Evolutionary conservation across 164 flowering plant genomes (phyloP).

Genomic region (Aristolochia fimbriata): DNA sequence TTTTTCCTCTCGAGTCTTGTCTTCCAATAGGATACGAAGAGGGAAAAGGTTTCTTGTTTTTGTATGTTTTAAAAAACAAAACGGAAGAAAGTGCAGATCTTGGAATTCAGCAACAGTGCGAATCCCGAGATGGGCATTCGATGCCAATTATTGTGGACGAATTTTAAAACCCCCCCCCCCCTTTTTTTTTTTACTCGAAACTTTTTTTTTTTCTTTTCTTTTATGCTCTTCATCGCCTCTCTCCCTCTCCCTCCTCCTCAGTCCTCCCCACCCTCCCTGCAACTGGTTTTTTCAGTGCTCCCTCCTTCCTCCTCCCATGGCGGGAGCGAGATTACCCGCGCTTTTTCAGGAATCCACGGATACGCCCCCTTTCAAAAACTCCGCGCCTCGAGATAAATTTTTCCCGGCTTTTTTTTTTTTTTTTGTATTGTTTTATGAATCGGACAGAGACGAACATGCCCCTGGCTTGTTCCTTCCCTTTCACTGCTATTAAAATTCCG

Average conservation of each 20-base stretch:
- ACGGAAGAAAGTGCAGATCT: constrained; percentile 21
- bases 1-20: neutral
- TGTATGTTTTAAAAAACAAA: constrained; percentile 1
- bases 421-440: too few relatives aligned
- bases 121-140: constrained; percentile 60
- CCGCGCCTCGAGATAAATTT: too few relatives aligned
- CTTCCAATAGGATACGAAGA: constrained; percentile 2
- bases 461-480: too few relatives aligned
- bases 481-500: too few relatives aligned
- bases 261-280: too few relatives aligned
- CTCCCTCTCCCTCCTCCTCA: neutral
- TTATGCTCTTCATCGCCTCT: neutral
- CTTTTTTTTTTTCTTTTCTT: neutral
- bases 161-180: neutral
- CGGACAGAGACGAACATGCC: too few relatives aligned
- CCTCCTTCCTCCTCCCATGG: neutral
- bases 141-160: constrained; percentile 49
- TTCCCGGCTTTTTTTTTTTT: too few relatives aligned
- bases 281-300: neutral
- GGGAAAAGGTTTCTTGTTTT: neutral
- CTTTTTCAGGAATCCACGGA: neutral
- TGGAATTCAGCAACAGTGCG: constrained; percentile 58
- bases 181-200: too few relatives aligned
- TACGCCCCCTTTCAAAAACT: neutral
- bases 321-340: constrained; percentile 1